Conservation (phyloP, 2,329 filamentous ascomycete species). For the Calonectria ilicicola region DNA sequence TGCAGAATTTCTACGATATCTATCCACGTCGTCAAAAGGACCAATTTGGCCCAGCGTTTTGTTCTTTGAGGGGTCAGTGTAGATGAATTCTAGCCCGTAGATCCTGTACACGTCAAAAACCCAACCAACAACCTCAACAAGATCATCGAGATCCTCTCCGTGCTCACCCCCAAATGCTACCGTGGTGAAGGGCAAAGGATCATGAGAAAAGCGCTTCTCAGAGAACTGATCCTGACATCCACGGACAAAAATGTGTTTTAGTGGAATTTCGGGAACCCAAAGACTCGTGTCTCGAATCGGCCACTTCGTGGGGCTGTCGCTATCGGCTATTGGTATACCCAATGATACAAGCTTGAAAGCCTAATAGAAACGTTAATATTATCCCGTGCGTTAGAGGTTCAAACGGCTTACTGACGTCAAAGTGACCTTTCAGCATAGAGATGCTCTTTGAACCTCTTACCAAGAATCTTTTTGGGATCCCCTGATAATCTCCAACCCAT, state of each 20-base stretch:
- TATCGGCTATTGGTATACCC: neutral
- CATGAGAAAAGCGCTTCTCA: neutral
- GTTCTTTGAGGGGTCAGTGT: neutral
- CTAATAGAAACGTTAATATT: neutral
- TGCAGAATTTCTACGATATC: neutral
- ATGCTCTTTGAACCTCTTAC: neutral
- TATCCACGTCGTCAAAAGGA: neutral
- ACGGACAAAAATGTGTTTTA: neutral
- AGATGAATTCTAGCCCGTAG: neutral
- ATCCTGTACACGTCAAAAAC: neutral
- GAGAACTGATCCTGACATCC: neutral
- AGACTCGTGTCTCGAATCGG: neutral
- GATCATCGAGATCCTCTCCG: neutral
- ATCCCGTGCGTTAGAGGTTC: no score
- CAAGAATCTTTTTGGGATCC: conserved; percentile 10
- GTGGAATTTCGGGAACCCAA: conserved; percentile 1
- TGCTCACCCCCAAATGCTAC: neutral
- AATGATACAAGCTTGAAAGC: conserved; percentile 9
- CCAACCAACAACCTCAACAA: neutral
- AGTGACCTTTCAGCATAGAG: conserved; percentile 11
- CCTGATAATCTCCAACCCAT: conserved; percentile 19
- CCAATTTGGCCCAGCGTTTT: neutral
- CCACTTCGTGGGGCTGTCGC: neutral
- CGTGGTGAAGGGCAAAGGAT: neutral
- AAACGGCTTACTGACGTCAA: conserved; percentile 9